phyloP scores from a whole-genome alignment of 768 basidiomycete genomes.

The Tylopilus plumbeoviolaceoides region DNA sequence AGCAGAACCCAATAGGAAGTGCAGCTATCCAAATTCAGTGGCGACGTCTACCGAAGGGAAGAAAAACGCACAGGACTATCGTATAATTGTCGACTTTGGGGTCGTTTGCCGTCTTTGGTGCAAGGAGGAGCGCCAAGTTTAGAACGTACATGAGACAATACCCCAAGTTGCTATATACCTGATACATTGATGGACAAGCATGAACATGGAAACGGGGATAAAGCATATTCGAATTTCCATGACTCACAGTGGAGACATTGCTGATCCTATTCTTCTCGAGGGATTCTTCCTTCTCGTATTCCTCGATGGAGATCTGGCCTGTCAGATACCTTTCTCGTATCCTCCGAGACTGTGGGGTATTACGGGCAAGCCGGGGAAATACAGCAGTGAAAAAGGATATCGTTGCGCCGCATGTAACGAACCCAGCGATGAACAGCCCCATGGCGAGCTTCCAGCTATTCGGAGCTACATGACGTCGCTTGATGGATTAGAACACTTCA shows the following conservation, averaged over 20 bases:
- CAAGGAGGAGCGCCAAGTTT: constrained; percentile 68
- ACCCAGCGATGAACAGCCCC: constrained; percentile 76
- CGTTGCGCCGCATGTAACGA: constrained; percentile 75
- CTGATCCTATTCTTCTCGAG: constrained; percentile 83
- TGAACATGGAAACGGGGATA: neutral
- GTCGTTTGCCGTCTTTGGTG: constrained; percentile 39
- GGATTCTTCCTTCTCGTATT: constrained; percentile 73
- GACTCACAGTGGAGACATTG: constrained; percentile 72
- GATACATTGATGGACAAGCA: neutral
- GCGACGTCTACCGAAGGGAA: neutral
- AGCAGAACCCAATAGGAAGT: constrained; percentile 74
- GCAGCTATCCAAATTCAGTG: constrained; percentile 37
- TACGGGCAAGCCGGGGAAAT: constrained; percentile 79
- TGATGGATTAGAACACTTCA: neutral
- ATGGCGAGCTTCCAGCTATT: constrained; percentile 72
- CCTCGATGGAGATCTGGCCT: constrained; percentile 55
- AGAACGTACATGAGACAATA: constrained; percentile 62
- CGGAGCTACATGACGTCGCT: constrained; percentile 40
- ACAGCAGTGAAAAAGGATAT: constrained; percentile 76
- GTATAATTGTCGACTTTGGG: constrained; percentile 72
- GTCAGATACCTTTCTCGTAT: constrained; percentile 54
- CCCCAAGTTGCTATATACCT: constrained; percentile 77
- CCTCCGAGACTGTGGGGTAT: constrained; percentile 58
- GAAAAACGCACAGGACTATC: constrained; percentile 56
- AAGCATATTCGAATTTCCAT: neutral